phyloP scores from a whole-genome alignment of 2,329 filamentous ascomycete genomes.

The Penicillium polonicum region DNA sequence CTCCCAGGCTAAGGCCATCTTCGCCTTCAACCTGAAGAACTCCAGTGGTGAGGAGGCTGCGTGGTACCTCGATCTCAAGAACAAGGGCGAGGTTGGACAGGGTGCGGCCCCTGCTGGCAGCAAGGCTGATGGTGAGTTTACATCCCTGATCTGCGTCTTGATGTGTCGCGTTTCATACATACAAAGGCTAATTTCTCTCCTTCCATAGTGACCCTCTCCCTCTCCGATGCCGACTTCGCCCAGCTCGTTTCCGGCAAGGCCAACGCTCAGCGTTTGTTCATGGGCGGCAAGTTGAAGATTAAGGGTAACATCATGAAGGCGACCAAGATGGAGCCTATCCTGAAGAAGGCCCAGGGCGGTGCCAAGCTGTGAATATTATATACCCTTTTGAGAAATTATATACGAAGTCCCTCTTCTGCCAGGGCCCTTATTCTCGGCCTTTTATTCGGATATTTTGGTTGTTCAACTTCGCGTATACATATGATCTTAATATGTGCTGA shows the following conservation, averaged over 20 bases:
- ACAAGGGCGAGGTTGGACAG: slow-evolving; percentile 77
- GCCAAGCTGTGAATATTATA: slow-evolving; percentile 68
- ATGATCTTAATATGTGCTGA: background rate
- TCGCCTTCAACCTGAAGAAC: slow-evolving; percentile 93
- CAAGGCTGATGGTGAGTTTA: slow-evolving; percentile 74
- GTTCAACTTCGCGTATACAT: background rate
- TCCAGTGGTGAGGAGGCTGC: slow-evolving; percentile 70
- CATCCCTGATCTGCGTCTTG: background rate
- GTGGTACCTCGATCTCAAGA: slow-evolving; percentile 96
- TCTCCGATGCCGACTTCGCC: slow-evolving; percentile 84
- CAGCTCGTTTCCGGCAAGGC: slow-evolving; percentile 82
- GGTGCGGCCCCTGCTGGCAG: slow-evolving; percentile 66
- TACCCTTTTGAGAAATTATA: slow-evolving; percentile 23
- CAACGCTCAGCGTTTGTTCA: slow-evolving; percentile 93
- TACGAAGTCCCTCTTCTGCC: slow-evolving; percentile 4
- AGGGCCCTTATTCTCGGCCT: background rate
- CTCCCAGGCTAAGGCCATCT: slow-evolving; percentile 82
- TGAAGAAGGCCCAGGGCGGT: slow-evolving; percentile 82
- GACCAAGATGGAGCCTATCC: slow-evolving; percentile 89
- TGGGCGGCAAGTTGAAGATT: slow-evolving; percentile 98
- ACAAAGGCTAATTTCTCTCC: slow-evolving; percentile 5
- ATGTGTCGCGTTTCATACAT: background rate
- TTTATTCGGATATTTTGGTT: background rate
- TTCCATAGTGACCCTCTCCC: slow-evolving; percentile 70
- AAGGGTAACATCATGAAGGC: slow-evolving; percentile 98